Conservation (phyloP, 2,329 filamentous ascomycete species). For the Ophiostoma montium region DNA sequence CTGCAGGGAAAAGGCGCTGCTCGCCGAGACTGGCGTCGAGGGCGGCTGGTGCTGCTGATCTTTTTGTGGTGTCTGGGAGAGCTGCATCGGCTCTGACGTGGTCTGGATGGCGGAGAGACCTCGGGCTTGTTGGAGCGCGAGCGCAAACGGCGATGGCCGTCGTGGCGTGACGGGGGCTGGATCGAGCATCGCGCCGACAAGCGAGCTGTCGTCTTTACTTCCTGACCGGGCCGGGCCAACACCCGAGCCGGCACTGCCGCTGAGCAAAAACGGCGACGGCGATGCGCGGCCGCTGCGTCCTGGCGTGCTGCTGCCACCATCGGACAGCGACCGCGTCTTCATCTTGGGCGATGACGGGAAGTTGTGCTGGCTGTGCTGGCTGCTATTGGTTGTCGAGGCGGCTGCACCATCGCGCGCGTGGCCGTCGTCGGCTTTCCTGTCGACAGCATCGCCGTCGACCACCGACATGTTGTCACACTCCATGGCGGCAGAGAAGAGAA, state of each 20-base stretch:
- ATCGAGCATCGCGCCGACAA: slow-evolving; percentile 24
- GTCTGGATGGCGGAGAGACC: slow-evolving; percentile 55
- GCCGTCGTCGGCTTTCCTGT: slow-evolving; percentile 5
- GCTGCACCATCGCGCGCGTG: background rate
- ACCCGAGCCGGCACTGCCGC: slow-evolving; percentile 16
- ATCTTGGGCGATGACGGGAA: slow-evolving; percentile 26
- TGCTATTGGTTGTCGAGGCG: too few species aligned
- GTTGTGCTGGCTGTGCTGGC: background rate
- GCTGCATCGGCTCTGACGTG: slow-evolving; percentile 12
- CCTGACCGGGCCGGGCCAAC: slow-evolving; percentile 29
- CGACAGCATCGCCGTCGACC: slow-evolving; percentile 5
- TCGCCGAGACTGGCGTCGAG: slow-evolving; percentile 7
- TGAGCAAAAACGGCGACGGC: slow-evolving; percentile 42
- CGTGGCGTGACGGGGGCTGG: slow-evolving; percentile 51
- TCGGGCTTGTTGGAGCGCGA: slow-evolving; percentile 41
- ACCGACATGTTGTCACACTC: slow-evolving; percentile 15
- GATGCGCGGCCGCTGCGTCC: slow-evolving; percentile 28
- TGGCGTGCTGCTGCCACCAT: slow-evolving; percentile 40
- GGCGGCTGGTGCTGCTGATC: slow-evolving; percentile 14
- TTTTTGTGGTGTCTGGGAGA: slow-evolving; percentile 18
- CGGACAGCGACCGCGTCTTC: slow-evolving; percentile 51
- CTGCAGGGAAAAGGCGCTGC: slow-evolving; percentile 12
- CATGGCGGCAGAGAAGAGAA: slow-evolving; percentile 4
- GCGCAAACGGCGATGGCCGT: slow-evolving; percentile 28
- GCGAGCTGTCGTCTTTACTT: slow-evolving; percentile 53